Evolutionary conservation across 805 yeast genomes (phyloP), one percentile per base, ranked within the genome.

Genomic region (Schwanniomyces yamadae): DNA sequence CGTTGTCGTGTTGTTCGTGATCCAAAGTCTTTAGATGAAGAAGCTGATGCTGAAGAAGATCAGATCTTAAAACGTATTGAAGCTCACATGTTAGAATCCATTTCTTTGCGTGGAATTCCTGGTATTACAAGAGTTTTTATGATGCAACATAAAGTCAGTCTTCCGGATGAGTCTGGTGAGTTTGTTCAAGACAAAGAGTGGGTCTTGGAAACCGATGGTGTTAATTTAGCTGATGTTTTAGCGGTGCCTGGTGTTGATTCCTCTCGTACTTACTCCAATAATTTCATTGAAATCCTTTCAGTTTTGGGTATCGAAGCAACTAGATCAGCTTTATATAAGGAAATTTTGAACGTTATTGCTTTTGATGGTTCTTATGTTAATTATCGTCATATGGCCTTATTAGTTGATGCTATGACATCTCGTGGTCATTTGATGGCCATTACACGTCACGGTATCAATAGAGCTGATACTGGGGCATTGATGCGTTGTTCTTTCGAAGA

Each of bases 401-500:
- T 93, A 53, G 98, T 93, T 40, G 99, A 93, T 71, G 95, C 90
- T 24, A 93, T 93, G 99, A 93, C 99, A 2, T 86, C 95, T 25
- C 83, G 96, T 57, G 99, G 99, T 55, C 96, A 91, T 58, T 74
- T 93, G 63, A 91, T 95, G 86, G 98, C 99, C 26, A 90, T 93
- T 54, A 91, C 98, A 28, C 95, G 99, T 77, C 99, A 93, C 59
- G 99, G 99, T 77, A 91, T 93, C 66, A 93, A 93, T 66, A 83
- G 99, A 69, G 85, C 95, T 24, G 96, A 93, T 49, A 93, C 99
- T 20, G 99, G 99, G 67, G 99, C 99, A 2, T 75, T 93, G 57
- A 93, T 93, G 99, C 81, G 99, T 67, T 93, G 97, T 72, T 91
- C 99, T 28, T 93, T 93, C 71, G 99, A 93, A 69, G 99, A 93